These are phyloP conservation scores for Alternaria solani DNA, from an alignment of 2,329 filamentous ascomycete genomes.

Conservation along the genomic window DNA sequence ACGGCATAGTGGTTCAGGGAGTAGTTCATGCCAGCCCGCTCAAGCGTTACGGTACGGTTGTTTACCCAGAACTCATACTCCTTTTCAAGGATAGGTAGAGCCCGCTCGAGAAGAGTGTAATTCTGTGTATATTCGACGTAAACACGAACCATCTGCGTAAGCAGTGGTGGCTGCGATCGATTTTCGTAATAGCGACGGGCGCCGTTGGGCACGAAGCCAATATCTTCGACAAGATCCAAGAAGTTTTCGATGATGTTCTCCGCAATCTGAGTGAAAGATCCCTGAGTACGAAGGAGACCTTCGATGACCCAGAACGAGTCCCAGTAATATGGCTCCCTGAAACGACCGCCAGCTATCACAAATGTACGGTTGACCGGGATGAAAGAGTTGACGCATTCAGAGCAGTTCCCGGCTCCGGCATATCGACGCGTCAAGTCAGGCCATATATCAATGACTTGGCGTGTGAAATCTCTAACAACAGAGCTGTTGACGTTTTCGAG, in stretches of 20 bases:
- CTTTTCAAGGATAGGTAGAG: constrained; percentile 68
- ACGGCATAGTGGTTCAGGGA: constrained; percentile 69
- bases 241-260: constrained; percentile 76
- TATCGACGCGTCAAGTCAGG: constrained; percentile 71
- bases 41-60: constrained; percentile 67
- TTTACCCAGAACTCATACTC: constrained; percentile 70
- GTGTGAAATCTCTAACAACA: constrained; percentile 67
- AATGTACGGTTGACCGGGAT: constrained; percentile 73
- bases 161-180: constrained; percentile 71
- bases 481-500: constrained; percentile 64
- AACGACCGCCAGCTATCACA: constrained; percentile 75
- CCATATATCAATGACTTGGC: constrained; percentile 74
- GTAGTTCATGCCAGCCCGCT: constrained; percentile 59
- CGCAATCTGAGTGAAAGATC: constrained; percentile 69
- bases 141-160: constrained; percentile 70
- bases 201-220: constrained; percentile 73
- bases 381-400: constrained; percentile 69
- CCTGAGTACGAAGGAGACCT: constrained; percentile 70
- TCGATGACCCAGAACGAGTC: constrained; percentile 74
- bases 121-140: constrained; percentile 73
- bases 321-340: constrained; percentile 76
- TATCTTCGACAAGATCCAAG: constrained; percentile 69
- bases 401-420: constrained; percentile 58
- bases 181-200: constrained; percentile 74
- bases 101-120: constrained; percentile 66